These are phyloP conservation scores for Spergularia bocconei DNA, from an alignment of 148 eudicot genomes.

Conservation along the genomic window DNA sequence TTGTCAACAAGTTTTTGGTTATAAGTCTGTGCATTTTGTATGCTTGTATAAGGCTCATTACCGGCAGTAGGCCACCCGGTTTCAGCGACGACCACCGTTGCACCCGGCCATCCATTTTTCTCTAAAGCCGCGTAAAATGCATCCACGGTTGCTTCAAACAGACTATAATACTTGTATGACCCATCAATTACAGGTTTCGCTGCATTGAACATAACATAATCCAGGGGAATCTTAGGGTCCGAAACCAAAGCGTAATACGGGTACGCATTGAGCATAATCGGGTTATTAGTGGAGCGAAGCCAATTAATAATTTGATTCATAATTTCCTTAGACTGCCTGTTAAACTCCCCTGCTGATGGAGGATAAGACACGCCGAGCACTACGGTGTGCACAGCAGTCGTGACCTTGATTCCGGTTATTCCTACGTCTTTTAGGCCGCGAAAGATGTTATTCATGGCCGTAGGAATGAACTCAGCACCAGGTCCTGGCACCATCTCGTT, in stretches of 20 bases:
- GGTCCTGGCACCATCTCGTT: slow-evolving; percentile 26
- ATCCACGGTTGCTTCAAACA: slow-evolving; percentile 43
- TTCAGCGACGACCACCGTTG: slow-evolving; percentile 25
- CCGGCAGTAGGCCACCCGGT: slow-evolving; percentile 48
- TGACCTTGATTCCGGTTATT: slow-evolving; percentile 2
- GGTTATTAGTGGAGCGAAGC: slow-evolving; percentile 14
- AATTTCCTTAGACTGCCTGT: neutral
- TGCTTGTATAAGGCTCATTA: slow-evolving; percentile 22
- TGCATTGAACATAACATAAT: slow-evolving; percentile 18
- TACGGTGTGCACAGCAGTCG: slow-evolving; percentile 7
- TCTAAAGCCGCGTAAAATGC: slow-evolving; percentile 27
- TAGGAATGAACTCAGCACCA: slow-evolving; percentile 3
- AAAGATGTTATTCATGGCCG: slow-evolving; percentile 22
- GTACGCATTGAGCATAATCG: slow-evolving; percentile 22
- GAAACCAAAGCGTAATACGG: slow-evolving; percentile 17
- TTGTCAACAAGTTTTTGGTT: slow-evolving; percentile 25
- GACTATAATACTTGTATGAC: slow-evolving; percentile 10
- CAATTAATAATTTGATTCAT: slow-evolving; percentile 10
- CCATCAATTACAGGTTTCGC: slow-evolving; percentile 28
- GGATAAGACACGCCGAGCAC: slow-evolving; percentile 18
- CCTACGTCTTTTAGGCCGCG: slow-evolving; percentile 3
- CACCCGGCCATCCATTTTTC: slow-evolving; percentile 6
- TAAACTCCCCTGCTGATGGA: slow-evolving; percentile 22
- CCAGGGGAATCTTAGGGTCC: slow-evolving; percentile 12
- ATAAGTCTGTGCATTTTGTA: slow-evolving; percentile 20